A percentile compares a stretch with the other conserved stretches of the same genome.
Evolutionary conservation across 1,139 yeast species (phyloP).

Genomic region (Kurtzmaniella natalensis): DNA sequence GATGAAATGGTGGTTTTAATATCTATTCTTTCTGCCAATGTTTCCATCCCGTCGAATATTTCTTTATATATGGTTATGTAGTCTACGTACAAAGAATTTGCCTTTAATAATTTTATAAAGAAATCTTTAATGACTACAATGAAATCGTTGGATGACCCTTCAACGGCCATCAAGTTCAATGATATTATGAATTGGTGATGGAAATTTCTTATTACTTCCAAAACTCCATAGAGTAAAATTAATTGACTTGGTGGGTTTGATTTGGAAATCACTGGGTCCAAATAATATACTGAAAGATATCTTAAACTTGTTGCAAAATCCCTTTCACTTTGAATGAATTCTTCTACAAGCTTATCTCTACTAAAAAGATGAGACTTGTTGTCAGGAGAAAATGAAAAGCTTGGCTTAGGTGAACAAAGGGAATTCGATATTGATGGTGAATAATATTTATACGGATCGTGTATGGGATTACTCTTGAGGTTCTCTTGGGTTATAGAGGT

Average conservation of each 20-base stretch:
- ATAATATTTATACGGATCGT: no score
- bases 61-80: conserved; percentile 25
- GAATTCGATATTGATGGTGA: no score
- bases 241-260: not conserved
- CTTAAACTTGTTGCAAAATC: conserved; percentile 39
- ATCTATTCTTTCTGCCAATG: not conserved
- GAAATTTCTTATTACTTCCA: conserved; percentile 18
- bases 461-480: no score
- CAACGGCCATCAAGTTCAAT: conserved; percentile 9
- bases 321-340: conserved; percentile 44
- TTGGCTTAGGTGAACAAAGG: conserved; percentile 20
- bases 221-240: conserved; percentile 8
- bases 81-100: conserved; percentile 3
- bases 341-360: conserved; percentile 38
- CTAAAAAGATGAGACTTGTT: conserved; percentile 11
- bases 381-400: conserved; percentile 14
- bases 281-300: conserved; percentile 33
- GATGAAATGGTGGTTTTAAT: not conserved
- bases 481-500: no score
- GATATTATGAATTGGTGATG: conserved; percentile 21
- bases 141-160: not conserved
- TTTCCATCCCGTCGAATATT: conserved; percentile 27
- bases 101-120: conserved; percentile 1
- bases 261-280: conserved; percentile 24
- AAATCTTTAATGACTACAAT: not conserved